These are phyloP conservation scores for Plantago major DNA, from an alignment of 257 asterid species.

Conservation along the genomic window DNA sequence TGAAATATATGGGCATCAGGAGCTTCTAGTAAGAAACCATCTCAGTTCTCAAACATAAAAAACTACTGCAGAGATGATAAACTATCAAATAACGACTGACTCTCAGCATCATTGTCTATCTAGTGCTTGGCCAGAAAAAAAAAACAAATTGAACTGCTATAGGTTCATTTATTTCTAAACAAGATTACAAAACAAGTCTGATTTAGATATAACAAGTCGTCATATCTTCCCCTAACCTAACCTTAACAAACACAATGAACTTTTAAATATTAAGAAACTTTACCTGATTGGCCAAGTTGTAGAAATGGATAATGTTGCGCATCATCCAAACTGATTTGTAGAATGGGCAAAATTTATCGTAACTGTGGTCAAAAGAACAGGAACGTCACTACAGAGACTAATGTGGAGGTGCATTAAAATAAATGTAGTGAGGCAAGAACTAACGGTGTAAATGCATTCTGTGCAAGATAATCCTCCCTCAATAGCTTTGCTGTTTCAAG, in stretches of 20 bases:
- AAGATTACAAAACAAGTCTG: no score
- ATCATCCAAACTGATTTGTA: constrained; percentile 99
- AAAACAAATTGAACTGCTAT: no score
- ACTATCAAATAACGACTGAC: background rate
- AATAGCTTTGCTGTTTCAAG: constrained; percentile 96
- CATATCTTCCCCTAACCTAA: no score
- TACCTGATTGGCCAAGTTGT: constrained; percentile 97
- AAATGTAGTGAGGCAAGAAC: constrained; percentile 24
- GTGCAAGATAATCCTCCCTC: constrained; percentile 99
- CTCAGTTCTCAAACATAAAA: background rate
- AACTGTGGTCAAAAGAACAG: constrained; percentile 43
- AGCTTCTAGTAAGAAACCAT: no score
- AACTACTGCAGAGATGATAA: background rate
- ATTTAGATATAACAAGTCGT: no score
- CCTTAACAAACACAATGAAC: background rate
- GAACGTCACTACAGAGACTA: constrained; percentile 1
- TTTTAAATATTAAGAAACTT: constrained; percentile 3
- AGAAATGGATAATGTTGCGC: constrained; percentile 98
- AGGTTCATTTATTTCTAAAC: background rate
- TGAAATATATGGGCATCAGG: background rate
- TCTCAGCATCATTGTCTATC: no score
- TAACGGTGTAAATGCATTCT: constrained; percentile 99
- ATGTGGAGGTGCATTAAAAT: constrained; percentile 2
- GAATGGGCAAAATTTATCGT: constrained; percentile 96
- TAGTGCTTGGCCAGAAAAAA: no score